These are phyloP conservation scores for Diaporthe citriasiana DNA, from an alignment of 2,329 filamentous ascomycete genomes.

Conservation along the genomic window DNA sequence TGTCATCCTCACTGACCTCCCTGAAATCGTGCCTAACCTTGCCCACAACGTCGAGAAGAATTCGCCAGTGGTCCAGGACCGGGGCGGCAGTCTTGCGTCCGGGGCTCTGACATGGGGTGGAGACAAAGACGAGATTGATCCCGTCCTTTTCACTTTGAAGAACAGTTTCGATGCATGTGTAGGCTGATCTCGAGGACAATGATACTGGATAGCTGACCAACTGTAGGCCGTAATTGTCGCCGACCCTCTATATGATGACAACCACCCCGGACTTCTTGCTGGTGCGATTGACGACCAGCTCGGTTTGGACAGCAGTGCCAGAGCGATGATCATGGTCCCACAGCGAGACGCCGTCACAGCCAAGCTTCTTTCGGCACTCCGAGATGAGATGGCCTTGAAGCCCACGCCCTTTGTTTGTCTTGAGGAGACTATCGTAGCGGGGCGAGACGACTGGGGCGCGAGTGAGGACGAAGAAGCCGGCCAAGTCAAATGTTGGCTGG, in stretches of 20 bases:
- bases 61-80: constrained; percentile 63
- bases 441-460: constrained; percentile 80
- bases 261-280: constrained; percentile 82
- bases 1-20: constrained; percentile 85
- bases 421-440: constrained; percentile 73
- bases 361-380: constrained; percentile 74
- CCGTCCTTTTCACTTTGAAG: constrained; percentile 58
- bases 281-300: constrained; percentile 79
- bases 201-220: constrained; percentile 37
- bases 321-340: constrained; percentile 85
- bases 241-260: constrained; percentile 88
- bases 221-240: constrained; percentile 81
- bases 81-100: constrained; percentile 70
- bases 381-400: constrained; percentile 69
- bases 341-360: constrained; percentile 78
- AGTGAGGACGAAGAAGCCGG: constrained; percentile 57
- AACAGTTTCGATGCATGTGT: constrained; percentile 66
- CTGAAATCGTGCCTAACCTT: constrained; percentile 86
- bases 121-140: constrained; percentile 60
- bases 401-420: constrained; percentile 63
- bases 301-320: constrained; percentile 65
- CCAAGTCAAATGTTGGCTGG: constrained; percentile 77
- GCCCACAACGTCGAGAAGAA: constrained; percentile 80
- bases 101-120: constrained; percentile 83
- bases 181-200: constrained; percentile 23